These are phyloP conservation scores for Aquilaria agallochum DNA, from an alignment of 441 rosid species.

Conservation along the genomic window DNA sequence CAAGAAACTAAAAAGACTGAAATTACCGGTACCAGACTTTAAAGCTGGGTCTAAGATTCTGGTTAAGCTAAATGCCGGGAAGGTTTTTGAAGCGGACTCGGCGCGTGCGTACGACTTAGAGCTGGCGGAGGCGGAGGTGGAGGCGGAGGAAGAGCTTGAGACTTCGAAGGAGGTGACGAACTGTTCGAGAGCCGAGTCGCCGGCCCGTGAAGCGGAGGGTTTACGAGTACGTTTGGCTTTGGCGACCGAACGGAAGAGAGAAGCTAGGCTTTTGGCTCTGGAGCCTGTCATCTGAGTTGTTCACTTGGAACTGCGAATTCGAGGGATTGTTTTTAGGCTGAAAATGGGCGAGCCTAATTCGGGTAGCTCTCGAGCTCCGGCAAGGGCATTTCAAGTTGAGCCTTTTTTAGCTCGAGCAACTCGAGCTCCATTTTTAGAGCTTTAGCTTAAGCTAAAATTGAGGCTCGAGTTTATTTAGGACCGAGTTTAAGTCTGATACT, in stretches of 20 bases:
- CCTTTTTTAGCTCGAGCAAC: no score
- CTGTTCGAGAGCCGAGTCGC: constrained; percentile 12
- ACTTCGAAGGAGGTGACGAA: constrained; percentile 16
- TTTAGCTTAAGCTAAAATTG: no score
- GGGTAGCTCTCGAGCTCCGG: no score
- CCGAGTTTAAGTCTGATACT: no score
- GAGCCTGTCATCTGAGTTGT: constrained; percentile 20
- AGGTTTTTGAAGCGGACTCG: background rate
- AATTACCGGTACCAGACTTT: constrained; percentile 12
- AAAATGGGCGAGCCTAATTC: no score
- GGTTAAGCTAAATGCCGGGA: background rate
- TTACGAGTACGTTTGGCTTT: background rate
- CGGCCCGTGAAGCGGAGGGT: background rate
- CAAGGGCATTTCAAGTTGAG: no score
- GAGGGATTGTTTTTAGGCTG: no score
- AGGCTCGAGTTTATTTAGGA: no score
- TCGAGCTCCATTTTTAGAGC: no score
- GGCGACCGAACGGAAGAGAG: constrained; percentile 16
- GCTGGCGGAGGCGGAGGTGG: background rate
- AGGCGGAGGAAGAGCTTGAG: background rate
- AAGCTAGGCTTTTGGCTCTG: constrained; percentile 14
- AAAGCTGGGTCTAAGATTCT: constrained; percentile 9
- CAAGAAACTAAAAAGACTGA: constrained; percentile 3
- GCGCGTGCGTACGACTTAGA: background rate
- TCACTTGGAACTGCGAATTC: background rate